Conservation (phyloP, 768 basidiomycete genomes). For the Calocera cornea region DNA sequence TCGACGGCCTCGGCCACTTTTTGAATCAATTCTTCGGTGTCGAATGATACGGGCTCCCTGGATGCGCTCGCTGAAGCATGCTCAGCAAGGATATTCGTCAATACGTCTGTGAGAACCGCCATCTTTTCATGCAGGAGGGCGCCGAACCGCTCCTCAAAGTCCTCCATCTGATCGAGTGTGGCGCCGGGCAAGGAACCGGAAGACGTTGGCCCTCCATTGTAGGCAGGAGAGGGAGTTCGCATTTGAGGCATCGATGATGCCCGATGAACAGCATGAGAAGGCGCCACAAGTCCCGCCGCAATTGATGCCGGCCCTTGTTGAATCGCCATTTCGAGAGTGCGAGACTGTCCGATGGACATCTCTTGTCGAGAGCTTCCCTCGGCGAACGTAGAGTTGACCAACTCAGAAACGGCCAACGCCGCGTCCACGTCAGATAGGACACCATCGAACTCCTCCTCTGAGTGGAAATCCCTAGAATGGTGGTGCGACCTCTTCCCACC, state of each 20-base stretch:
- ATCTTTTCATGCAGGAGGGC: constrained; percentile 60
- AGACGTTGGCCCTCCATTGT: constrained; percentile 17
- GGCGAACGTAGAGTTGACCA: neutral
- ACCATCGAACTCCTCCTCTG: neutral
- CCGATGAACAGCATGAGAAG: constrained; percentile 7
- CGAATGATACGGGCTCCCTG: constrained; percentile 50
- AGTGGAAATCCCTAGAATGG: constrained; percentile 42
- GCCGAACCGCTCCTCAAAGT: constrained; percentile 47
- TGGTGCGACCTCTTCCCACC: constrained; percentile 61
- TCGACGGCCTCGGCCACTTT: constrained; percentile 44
- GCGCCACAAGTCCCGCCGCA: constrained; percentile 7
- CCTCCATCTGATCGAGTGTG: constrained; percentile 44
- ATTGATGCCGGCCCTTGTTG: neutral
- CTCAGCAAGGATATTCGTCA: constrained; percentile 26
- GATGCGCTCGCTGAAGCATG: constrained; percentile 62
- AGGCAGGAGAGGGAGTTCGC: constrained; percentile 25
- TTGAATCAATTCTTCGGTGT: constrained; percentile 41
- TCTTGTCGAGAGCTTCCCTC: constrained; percentile 3
- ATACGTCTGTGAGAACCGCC: constrained; percentile 58
- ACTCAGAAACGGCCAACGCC: neutral
- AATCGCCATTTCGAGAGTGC: constrained; percentile 15
- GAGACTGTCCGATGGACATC: constrained; percentile 16
- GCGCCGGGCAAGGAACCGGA: constrained; percentile 32
- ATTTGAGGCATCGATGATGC: constrained; percentile 24
- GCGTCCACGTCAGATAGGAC: neutral